Evolutionary conservation across 331 rosid genomes (phyloP), one percentile per base, ranked within the genome.

Genomic region (Rhamnella rubrinervis): DNA sequence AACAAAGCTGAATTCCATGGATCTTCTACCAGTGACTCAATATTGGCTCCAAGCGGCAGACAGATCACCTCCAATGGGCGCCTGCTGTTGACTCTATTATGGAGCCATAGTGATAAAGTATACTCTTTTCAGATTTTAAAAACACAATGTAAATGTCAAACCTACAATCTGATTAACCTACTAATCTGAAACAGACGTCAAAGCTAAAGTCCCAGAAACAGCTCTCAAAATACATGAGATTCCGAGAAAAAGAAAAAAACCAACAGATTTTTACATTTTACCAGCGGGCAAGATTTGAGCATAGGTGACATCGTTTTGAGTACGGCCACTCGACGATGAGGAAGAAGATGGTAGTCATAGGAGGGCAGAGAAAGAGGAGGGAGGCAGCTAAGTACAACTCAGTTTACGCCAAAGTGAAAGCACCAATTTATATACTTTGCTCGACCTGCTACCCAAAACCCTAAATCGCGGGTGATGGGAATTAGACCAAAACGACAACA

Each of bases 11-110:
- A 65, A 67, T 83, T 85, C 79, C 88, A 86, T 80, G 96, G 88
- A 80, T 89, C 96, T 89, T 89, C 87, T n/a, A 49, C 88, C 85
- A 91, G 85, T 68, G 1, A 17, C 31, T 5, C 64, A 28, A 23
- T 89, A 5, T 86, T 6, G 96, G 90, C 96, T 86, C 90, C 80
- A 89, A 86, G 96, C 96, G 92, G 96, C 92, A 86, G 92, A 41
- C 87, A 65, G 75, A 71, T 77, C 70, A 64, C 96, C 77, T 85
- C 55, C 55, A 68, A 78, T 38, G 28, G 85, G 82, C 85, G 72
- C 82, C 86, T 66, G 82, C 96, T 89, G 96, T 81, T 86, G 96
- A 89, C 92, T 89, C 96, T 60, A 44, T 21, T 14, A 70, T 83
- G 71, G 88, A 89, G 96, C 87, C 75, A 25, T 19, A 23, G 6